phyloP scores from a whole-genome alignment of 2,329 filamentous ascomycete species.

The Fusarium clavum region DNA sequence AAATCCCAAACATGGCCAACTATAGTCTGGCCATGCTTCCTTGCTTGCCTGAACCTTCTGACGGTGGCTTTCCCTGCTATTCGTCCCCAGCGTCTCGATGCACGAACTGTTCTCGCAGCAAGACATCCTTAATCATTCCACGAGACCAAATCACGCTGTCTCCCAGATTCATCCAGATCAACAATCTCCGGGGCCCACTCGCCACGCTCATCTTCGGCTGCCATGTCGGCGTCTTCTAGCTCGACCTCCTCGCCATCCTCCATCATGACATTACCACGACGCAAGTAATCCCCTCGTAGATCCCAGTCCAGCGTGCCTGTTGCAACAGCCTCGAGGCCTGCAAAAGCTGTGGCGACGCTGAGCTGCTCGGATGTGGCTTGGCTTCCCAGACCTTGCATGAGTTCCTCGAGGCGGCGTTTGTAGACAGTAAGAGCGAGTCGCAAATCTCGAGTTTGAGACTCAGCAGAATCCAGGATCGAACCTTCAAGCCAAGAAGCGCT shows the following conservation, averaged over 20 bases:
- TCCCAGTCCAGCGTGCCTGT: constrained; percentile 66
- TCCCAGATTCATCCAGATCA: constrained; percentile 63
- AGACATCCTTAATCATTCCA: constrained; percentile 53
- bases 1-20: background rate
- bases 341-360: constrained; percentile 61
- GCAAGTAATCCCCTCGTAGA: constrained; percentile 61
- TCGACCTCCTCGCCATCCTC: constrained; percentile 65
- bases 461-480: constrained; percentile 55
- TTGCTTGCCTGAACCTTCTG: background rate
- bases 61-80: background rate
- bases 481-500: constrained; percentile 61
- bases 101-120: constrained; percentile 4
- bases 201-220: constrained; percentile 65
- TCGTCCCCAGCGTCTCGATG: background rate
- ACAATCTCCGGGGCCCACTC: constrained; percentile 67
- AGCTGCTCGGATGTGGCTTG: constrained; percentile 55
- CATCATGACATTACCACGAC: constrained; percentile 61
- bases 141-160: constrained; percentile 63
- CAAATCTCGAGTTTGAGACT: constrained; percentile 52
- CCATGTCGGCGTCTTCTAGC: constrained; percentile 61
- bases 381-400: constrained; percentile 53
- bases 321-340: constrained; percentile 48
- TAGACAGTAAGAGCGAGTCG: constrained; percentile 64
- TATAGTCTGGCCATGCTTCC: background rate
- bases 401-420: constrained; percentile 64